Evolutionary conservation across 2,329 filamentous ascomycete genomes (phyloP).

Genomic region (Cadophora luteo-olivacea): DNA sequence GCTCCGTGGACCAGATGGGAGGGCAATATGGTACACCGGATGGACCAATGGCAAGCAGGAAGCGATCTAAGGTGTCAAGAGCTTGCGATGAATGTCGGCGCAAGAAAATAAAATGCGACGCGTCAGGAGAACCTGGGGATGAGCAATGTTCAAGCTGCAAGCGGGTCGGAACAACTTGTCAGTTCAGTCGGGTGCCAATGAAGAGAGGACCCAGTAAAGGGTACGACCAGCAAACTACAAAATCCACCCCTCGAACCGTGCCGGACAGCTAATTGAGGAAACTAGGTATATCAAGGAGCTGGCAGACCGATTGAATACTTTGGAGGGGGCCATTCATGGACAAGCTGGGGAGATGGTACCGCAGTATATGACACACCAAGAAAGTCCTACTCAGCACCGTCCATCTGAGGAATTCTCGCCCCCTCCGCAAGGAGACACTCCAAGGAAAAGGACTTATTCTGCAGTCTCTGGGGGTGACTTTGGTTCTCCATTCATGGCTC

Average conservation of each 20-base stretch:
- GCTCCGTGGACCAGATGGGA: slow-evolving; percentile 46
- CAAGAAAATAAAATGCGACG: slow-evolving; percentile 91
- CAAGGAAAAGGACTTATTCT: slow-evolving; percentile 56
- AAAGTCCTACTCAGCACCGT: slow-evolving; percentile 47
- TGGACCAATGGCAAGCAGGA: slow-evolving; percentile 64
- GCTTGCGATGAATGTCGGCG: slow-evolving; percentile 89
- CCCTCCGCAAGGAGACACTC: slow-evolving; percentile 50
- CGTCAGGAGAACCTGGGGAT: slow-evolving; percentile 74
- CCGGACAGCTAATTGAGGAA: slow-evolving; percentile 2
- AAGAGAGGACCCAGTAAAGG: slow-evolving; percentile 91
- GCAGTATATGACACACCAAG: slow-evolving; percentile 49
- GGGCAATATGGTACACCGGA: slow-evolving; percentile 51
- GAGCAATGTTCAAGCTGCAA: slow-evolving; percentile 83
- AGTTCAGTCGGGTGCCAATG: slow-evolving; percentile 87
- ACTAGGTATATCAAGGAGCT: slow-evolving; percentile 87
- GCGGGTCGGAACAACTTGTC: slow-evolving; percentile 75
- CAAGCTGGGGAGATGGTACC: slow-evolving; percentile 51
- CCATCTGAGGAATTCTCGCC: slow-evolving; percentile 60
- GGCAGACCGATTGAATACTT: slow-evolving; percentile 80
- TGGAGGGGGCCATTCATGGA: slow-evolving; percentile 76
- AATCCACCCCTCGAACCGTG: background rate
- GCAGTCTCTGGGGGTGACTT: slow-evolving; percentile 54
- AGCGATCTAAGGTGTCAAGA: slow-evolving; percentile 84
- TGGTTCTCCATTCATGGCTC: slow-evolving; percentile 48
- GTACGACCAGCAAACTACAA: slow-evolving; percentile 50